Conservation (phyloP, 192 early-diverging fungal genomes). For the Coemansia sp. region DNA sequence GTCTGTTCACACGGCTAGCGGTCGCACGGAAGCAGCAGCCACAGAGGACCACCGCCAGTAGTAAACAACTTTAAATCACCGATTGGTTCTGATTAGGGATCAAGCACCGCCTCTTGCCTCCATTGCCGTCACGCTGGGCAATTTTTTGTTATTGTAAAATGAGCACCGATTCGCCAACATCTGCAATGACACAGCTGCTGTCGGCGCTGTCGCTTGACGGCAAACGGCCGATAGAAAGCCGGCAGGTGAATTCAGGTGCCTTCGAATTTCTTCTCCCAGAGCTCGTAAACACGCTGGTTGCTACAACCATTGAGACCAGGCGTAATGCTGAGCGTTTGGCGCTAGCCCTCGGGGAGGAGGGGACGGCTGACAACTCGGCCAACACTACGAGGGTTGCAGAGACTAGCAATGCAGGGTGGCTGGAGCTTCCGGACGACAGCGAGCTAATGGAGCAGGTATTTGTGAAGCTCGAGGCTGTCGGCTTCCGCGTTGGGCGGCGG, state of each 20-base stretch:
- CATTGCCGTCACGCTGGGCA: too few species aligned
- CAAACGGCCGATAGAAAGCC: conserved; percentile 17
- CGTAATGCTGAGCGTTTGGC: conserved; percentile 12
- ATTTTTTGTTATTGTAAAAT: too few species aligned
- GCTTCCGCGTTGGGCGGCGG: conserved; percentile 83
- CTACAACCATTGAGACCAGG: conserved; percentile 28
- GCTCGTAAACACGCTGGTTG: conserved; percentile 34
- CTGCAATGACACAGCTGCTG: conserved; percentile 11
- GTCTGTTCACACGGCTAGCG: too few species aligned
- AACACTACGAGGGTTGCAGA: neutral
- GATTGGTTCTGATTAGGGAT: too few species aligned
- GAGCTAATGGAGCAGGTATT: conserved; percentile 83
- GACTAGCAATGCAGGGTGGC: conserved; percentile 16
- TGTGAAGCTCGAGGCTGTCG: conserved; percentile 86
- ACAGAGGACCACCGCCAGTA: too few species aligned
- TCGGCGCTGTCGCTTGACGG: conserved; percentile 38
- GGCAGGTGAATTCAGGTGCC: conserved; percentile 32
- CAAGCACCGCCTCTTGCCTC: too few species aligned
- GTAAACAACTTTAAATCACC: too few species aligned
- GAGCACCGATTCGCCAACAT: neutral
- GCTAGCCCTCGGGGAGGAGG: conserved; percentile 1
- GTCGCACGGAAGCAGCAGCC: too few species aligned
- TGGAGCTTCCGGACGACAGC: conserved; percentile 50
- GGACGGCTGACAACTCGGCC: neutral
- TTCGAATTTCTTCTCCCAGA: conserved; percentile 46